phyloP scores from a whole-genome alignment of 192 early-diverging fungal genomes.

The Glomus cerebriforme region DNA sequence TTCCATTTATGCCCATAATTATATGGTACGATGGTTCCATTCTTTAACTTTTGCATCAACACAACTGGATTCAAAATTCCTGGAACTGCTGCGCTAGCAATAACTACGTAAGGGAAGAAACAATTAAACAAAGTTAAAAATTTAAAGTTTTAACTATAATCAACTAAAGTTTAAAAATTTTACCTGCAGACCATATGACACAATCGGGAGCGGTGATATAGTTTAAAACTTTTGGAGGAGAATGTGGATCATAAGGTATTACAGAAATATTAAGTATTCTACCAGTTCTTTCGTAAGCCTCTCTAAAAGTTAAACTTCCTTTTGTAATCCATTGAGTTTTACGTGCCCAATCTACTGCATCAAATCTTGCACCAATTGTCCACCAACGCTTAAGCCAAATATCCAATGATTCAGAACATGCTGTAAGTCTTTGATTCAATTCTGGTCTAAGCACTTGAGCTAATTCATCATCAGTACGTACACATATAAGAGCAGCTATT shows the following conservation, averaged over 20 bases:
- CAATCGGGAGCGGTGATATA: slow-evolving; percentile 89
- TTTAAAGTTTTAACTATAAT: background rate
- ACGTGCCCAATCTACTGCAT: slow-evolving; percentile 64
- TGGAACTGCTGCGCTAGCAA: slow-evolving; percentile 86
- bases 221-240: slow-evolving; percentile 82
- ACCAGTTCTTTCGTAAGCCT: slow-evolving; percentile 89
- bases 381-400: slow-evolving; percentile 46
- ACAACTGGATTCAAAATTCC: slow-evolving; percentile 81
- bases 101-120: slow-evolving; percentile 42
- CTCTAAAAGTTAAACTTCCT: slow-evolving; percentile 85
- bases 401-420: slow-evolving; percentile 49
- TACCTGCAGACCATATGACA: slow-evolving; percentile 79
- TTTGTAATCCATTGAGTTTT: slow-evolving; percentile 69
- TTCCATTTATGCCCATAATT: slow-evolving; percentile 78
- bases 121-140: background rate
- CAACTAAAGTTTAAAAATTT: background rate
- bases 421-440: slow-evolving; percentile 53
- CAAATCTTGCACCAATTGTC: slow-evolving; percentile 54
- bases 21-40: slow-evolving; percentile 72
- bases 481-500: slow-evolving; percentile 68
- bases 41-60: slow-evolving; percentile 74
- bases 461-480: slow-evolving; percentile 67
- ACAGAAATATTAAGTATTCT: slow-evolving; percentile 85
- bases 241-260: slow-evolving; percentile 70
- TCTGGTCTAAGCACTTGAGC: slow-evolving; percentile 59